Base-by-base conservation (phyloP, 352 stramenopile genomes). In the Blastocystis hominis region DNA sequence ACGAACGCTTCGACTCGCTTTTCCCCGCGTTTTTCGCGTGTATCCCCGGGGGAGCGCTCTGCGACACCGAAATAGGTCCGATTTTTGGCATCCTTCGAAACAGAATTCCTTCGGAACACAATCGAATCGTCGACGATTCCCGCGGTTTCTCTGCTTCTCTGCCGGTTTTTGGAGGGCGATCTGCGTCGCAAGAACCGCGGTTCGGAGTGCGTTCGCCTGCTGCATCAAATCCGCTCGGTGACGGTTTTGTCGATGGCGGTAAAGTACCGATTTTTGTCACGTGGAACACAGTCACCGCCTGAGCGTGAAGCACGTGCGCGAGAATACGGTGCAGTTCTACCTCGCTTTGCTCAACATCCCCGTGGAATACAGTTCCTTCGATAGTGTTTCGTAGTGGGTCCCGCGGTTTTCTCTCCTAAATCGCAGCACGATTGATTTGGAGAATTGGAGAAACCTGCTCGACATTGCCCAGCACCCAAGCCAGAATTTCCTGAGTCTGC, bases 301-400 rank as follows among this genome's bases (percentile, higher is more conserved):
- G 0, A 68, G 10, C 24, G 50, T 84, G 6, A 3, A 84, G 17
- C 59, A 68, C 30, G 72, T 84, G 47, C 40, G n/a, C 10, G 72
- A 84, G 36, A 84, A 84, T 34, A 84, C 72, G n/a, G 53, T 84
- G 0, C 72, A 84, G 34, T 84, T 68, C 46, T 84, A 84, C 56
- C 20, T 84, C 2, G 50, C 72, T 15, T 84, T 66, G 17, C 72
- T 84, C 6, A 84, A 63, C 40, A 68, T 84, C 46, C 72, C 72
- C 38, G 72, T 84, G 50, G 72, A 84, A 46, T 84, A 84, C n/a
- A 84, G 59, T 24, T 10, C 30, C 38, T 84, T 84, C 55, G 72
- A 84, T 46, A 84, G 38, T 53, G 66, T 38, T 24, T 4, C 44
- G 5, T 77, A 56, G 66, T 77, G 38, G 0, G 0, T n/a, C 17